Evolutionary conservation across 331 rosid genomes (phyloP).

Genomic region (Pyrus hybrid): DNA sequence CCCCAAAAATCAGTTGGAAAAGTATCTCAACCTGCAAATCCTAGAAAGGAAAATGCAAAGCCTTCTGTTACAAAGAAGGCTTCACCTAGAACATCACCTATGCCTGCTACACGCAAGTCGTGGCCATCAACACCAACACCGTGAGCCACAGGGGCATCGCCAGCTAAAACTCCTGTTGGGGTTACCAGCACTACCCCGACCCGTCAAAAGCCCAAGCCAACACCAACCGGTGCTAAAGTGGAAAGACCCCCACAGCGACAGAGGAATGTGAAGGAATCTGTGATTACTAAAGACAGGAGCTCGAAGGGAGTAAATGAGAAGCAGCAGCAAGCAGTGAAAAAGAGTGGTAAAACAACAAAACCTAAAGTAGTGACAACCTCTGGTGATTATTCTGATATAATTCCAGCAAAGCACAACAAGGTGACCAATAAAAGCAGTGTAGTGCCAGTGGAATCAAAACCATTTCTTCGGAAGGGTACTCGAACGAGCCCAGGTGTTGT

Average conservation of each 20-base stretch:
- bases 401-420: slow-evolving; percentile 58
- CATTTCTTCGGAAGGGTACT: slow-evolving; percentile 83
- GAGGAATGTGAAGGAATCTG: slow-evolving; percentile 55
- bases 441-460: slow-evolving; percentile 90
- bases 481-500: slow-evolving; percentile 37
- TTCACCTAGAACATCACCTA: slow-evolving; percentile 42
- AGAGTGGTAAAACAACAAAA: slow-evolving; percentile 46
- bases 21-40: no score
- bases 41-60: slow-evolving; percentile 49
- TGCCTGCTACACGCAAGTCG: slow-evolving; percentile 78
- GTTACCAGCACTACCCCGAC: slow-evolving; percentile 46
- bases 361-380: slow-evolving; percentile 35
- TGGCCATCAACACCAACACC: slow-evolving; percentile 87
- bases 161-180: slow-evolving; percentile 44
- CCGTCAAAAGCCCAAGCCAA: slow-evolving; percentile 40
- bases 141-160: slow-evolving; percentile 47
- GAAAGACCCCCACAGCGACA: slow-evolving; percentile 48
- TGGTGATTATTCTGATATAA: slow-evolving; percentile 37
- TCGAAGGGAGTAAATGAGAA: slow-evolving; percentile 50
- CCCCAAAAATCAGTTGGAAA: slow-evolving; percentile 46
- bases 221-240: slow-evolving; percentile 31
- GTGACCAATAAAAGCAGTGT: slow-evolving; percentile 82
- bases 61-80: slow-evolving; percentile 41
- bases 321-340: slow-evolving; percentile 37
- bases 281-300: slow-evolving; percentile 26